phyloP scores from a whole-genome alignment of 768 basidiomycete species.

The Tricholoma sp. region DNA sequence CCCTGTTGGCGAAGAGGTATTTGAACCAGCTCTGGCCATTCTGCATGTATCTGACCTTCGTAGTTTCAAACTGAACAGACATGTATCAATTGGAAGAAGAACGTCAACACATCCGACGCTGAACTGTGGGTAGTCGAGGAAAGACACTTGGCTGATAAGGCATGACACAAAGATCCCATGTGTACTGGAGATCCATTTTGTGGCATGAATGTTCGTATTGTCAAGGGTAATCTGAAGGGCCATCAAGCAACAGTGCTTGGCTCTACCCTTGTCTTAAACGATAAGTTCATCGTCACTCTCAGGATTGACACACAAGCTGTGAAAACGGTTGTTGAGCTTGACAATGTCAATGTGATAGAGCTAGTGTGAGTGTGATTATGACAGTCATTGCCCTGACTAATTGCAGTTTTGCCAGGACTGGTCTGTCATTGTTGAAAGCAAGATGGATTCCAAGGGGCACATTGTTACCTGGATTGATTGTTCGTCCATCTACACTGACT shows the following conservation, averaged over 20 bases:
- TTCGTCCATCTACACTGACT: not conserved
- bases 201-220: too few relatives aligned
- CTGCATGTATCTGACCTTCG: not conserved
- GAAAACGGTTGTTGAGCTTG: not conserved
- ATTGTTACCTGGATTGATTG: not conserved
- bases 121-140: not conserved
- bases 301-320: not conserved
- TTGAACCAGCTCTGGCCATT: too few relatives aligned
- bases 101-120: not conserved
- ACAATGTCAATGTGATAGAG: not conserved
- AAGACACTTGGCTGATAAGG: too few relatives aligned
- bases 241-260: too few relatives aligned
- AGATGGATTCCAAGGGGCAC: not conserved
- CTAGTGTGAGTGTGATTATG: not conserved
- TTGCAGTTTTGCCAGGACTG: not conserved
- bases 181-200: too few relatives aligned
- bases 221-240: too few relatives aligned
- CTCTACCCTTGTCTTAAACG: not conserved
- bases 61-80: not conserved
- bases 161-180: too few relatives aligned
- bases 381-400: not conserved
- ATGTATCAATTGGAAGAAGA: not conserved
- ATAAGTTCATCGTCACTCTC: not conserved
- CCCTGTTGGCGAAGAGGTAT: too few relatives aligned
- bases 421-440: too few relatives aligned